These are phyloP conservation scores for Fusarium xylarioides DNA, from an alignment of 2,329 filamentous ascomycete species.

Conservation along the genomic window DNA sequence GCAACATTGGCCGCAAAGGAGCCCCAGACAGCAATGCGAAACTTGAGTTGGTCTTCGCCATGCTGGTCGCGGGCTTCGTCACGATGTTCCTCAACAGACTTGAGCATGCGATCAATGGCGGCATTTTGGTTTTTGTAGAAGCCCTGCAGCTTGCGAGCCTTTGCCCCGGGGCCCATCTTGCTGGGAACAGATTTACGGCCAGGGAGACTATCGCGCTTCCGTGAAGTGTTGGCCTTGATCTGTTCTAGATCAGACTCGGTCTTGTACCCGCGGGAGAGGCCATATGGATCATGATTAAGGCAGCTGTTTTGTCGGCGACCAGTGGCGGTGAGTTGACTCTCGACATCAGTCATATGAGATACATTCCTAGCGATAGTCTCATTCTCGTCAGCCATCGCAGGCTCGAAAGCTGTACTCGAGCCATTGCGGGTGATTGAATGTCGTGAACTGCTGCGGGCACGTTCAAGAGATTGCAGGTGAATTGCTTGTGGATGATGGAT, in stretches of 20 bases:
- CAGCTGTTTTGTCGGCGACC: slow-evolving; percentile 50
- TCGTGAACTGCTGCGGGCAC: slow-evolving; percentile 43
- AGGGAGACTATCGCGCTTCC: slow-evolving; percentile 68
- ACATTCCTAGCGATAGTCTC: slow-evolving; percentile 56
- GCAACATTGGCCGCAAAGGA: slow-evolving; percentile 83
- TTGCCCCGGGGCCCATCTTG: slow-evolving; percentile 41
- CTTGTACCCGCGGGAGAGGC: slow-evolving; percentile 81
- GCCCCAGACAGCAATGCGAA: slow-evolving; percentile 71
- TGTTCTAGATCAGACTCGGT: slow-evolving; percentile 76
- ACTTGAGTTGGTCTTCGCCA: slow-evolving; percentile 81
- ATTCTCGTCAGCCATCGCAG: slow-evolving; percentile 47
- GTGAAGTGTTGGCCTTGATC: slow-evolving; percentile 82
- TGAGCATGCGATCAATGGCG: slow-evolving; percentile 90
- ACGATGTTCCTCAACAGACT: slow-evolving; percentile 90
- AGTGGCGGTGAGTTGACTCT: slow-evolving; percentile 54
- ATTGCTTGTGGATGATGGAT: slow-evolving; percentile 58
- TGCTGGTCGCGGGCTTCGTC: slow-evolving; percentile 82
- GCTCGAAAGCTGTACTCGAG: slow-evolving; percentile 58
- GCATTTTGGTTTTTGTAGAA: slow-evolving; percentile 95
- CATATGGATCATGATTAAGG: slow-evolving; percentile 80
- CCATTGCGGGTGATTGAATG: slow-evolving; percentile 45
- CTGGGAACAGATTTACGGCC: slow-evolving; percentile 28
- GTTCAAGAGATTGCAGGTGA: slow-evolving; percentile 49
- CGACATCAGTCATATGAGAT: slow-evolving; percentile 55
- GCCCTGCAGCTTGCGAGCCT: slow-evolving; percentile 69